Base-by-base conservation (phyloP, 768 basidiomycete genomes). In the Collybiopsis luxurians region DNA sequence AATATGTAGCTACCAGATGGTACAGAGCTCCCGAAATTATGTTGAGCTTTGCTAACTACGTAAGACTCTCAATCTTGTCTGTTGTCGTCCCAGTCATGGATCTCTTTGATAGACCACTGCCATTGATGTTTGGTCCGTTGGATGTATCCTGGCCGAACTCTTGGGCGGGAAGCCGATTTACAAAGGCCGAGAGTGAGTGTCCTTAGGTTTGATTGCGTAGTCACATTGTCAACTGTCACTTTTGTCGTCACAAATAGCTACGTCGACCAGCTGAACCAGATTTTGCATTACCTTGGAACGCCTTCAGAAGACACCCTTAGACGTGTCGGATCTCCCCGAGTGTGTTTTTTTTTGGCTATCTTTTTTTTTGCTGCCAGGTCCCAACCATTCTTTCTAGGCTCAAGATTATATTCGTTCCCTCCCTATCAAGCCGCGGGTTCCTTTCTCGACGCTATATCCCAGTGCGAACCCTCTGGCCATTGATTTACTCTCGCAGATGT, bases 21-120 rank as follows among this genome's bases (percentile, higher is more conserved):
- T 99, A 99, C 70, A 81, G 96, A 34, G 96, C 96, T 21, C 96
- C 97, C 0, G 97, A 99, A 75, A 99, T 98, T 73, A 99, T 98
- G 97, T 70, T 98, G 64, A 95, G 92, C 75, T 96, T 94, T 64
- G 92, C 92, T 21, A 94, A 94, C 75, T 94, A 94, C 66, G 94
- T 94, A n/a, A n/a, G n/a, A n/a, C n/a, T n/a, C n/a, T n/a, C n/a
- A n/a, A n/a, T n/a, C n/a, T n/a, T n/a, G n/a, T n/a, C n/a, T n/a
- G n/a, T n/a, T n/a, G n/a, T n/a, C n/a, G n/a, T n/a, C n/a, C n/a
- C n/a, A n/a, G n/a, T n/a, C n/a, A n/a, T 62, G 74, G 52, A 68
- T 50, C 40, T 27, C 4, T 44, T 28, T 42, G 43, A n/a, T 63
- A 92, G 90, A 89, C 89, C 27, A 92, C 91, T 36, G 85, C 88